These are phyloP conservation scores for Venturia oleaginea DNA, from an alignment of 2,329 filamentous ascomycete species.

Conservation along the genomic window DNA sequence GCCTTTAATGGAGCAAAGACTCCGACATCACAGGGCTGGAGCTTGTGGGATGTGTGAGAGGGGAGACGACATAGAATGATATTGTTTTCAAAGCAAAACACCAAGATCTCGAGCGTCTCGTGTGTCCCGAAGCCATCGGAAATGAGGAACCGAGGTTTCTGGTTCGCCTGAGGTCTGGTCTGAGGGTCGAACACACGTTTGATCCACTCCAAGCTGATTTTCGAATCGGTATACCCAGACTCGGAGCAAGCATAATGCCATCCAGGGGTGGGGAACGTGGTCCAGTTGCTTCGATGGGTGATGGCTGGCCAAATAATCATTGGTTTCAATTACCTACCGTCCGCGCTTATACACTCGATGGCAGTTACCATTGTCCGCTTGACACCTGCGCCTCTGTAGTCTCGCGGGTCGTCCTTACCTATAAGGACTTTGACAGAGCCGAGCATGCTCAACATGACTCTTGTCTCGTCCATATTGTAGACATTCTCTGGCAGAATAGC, in stretches of 20 bases:
- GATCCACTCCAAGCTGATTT: constrained; percentile 25
- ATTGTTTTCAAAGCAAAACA: constrained; percentile 25
- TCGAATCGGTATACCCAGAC: constrained; percentile 18
- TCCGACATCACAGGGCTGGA: too few species aligned
- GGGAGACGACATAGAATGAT: too few species aligned
- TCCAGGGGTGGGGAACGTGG: constrained; percentile 1
- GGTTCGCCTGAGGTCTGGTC: constrained; percentile 20
- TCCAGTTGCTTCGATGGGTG: constrained; percentile 9
- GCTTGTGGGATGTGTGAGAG: too few species aligned
- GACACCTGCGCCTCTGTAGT: constrained; percentile 9
- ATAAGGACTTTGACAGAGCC: constrained; percentile 8
- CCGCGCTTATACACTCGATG: neutral
- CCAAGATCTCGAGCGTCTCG: constrained; percentile 26
- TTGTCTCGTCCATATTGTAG: constrained; percentile 17
- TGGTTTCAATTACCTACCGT: constrained; percentile 6
- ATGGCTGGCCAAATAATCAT: constrained; percentile 9
- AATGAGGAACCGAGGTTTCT: constrained; percentile 23
- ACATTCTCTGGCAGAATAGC: constrained; percentile 13
- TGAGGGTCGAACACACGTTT: constrained; percentile 23
- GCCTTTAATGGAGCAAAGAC: too few species aligned
- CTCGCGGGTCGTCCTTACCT: constrained; percentile 13
- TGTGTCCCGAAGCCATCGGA: constrained; percentile 26
- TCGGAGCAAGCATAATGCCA: constrained; percentile 14
- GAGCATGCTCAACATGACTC: constrained; percentile 8
- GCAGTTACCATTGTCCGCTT: constrained; percentile 1